These are phyloP conservation scores for Neopestalotiopsis sp. DNA, from an alignment of 2,329 filamentous ascomycete genomes.

Conservation along the genomic window DNA sequence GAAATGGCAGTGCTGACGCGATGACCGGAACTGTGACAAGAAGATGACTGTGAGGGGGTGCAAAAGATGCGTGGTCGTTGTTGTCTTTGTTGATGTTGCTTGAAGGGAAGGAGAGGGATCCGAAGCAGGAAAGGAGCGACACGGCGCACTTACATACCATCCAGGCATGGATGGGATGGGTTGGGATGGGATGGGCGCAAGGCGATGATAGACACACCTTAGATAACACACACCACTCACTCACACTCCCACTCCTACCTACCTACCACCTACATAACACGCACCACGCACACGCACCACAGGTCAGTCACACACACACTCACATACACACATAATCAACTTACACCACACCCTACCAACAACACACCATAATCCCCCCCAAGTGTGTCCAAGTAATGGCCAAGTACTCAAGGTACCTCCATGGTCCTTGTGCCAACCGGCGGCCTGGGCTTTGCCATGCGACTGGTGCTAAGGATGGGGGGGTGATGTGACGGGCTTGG, in stretches of 20 bases:
- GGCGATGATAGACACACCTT: neutral
- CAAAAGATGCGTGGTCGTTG: constrained; percentile 46
- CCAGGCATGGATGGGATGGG: neutral
- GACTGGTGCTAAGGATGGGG: neutral
- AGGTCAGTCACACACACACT: neutral
- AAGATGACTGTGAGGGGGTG: constrained; percentile 54
- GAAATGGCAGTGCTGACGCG: constrained; percentile 57
- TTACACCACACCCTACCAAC: neutral
- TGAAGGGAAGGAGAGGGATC: constrained; percentile 43
- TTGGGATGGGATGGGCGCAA: neutral
- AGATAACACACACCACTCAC: neutral
- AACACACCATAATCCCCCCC: neutral
- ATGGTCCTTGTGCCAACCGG: neutral
- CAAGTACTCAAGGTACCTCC: neutral
- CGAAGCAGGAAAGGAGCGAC: constrained; percentile 43
- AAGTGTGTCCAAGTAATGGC: neutral
- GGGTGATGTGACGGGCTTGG: constrained; percentile 1
- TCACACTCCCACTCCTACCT: neutral
- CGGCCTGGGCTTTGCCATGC: constrained; percentile 1
- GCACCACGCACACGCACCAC: too few relatives aligned
- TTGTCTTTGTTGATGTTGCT: constrained; percentile 56
- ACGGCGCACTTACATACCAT: constrained; percentile 27
- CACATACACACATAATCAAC: neutral
- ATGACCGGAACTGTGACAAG: constrained; percentile 66
- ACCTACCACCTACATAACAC: neutral